Base-by-base conservation (phyloP, 352 stramenopile species). In the Phytopythium delawarense region DNA sequence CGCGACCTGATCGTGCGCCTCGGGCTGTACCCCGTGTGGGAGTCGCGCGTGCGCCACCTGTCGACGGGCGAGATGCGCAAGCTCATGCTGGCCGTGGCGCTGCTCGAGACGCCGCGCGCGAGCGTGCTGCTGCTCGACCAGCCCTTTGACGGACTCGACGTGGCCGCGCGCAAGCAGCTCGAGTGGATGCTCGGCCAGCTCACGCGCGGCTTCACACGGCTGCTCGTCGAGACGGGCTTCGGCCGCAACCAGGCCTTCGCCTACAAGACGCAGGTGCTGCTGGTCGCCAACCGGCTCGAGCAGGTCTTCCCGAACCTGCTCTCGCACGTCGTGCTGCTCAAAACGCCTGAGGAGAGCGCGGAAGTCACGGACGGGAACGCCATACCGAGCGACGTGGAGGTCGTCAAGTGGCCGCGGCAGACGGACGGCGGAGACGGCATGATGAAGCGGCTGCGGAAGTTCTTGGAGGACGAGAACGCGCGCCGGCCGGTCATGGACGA, bases 61-160 rank as follows among this genome's bases (percentile, higher is more conserved):
- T 96, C 84, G 40, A 98, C 89, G 5, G 92, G 94, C 60, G 89
- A 98, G 76, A 95, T 98, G 74, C 86, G 92, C 25, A 97, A 98
- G 60, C 69, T 97, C 20, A 60, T 98, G 64, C 76, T 98, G 13
- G 89, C 95, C 1, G 67, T 87, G 40, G 84, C 91, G 25, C 69
- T 98, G 28, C 75, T 96, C 8, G 63, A 76, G 21, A 81, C 79
- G 30, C 94, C 94, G 1, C 72, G 69, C 50, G 77, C 74, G 9
- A 76, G 75, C 7, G 73, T 98, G 35, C 65, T 98, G 61, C 66
- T 98, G 60, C 59, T 98, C 21, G 94, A 98, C 65, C 94, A 98
- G 71, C 89, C 91, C 32, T 97, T 97, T 69, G 94, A 98, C 59
- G 94, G 94, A 1, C 74, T 98, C n/a, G 94, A 98, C 71, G 78